A percentile compares a stretch with the other conserved stretches of the same genome.
Conservation (phyloP, 352 stramenopile genomes). For the Phytophthora agathidicida region DNA sequence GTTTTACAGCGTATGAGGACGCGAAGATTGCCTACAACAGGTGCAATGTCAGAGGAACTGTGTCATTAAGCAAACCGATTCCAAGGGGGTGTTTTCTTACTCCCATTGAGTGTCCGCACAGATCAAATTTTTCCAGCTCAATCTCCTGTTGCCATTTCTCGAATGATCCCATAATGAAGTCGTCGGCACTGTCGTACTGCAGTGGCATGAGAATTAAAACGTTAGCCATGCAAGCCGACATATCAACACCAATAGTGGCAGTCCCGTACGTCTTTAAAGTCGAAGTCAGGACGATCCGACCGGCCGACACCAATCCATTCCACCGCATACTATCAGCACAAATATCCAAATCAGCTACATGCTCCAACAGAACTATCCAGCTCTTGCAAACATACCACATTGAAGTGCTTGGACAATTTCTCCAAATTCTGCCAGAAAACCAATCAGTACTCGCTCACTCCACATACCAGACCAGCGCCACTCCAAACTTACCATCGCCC, state of each 20-base stretch:
- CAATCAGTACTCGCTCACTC: neutral
- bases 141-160: constrained; percentile 84
- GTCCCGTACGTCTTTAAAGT: constrained; percentile 62
- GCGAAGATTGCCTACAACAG: constrained; percentile 75
- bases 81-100: constrained; percentile 38
- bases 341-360: neutral
- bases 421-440: constrained; percentile 61
- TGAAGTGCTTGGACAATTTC: constrained; percentile 77
- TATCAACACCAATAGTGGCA: neutral
- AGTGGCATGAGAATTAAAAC: no score
- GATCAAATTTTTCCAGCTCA: constrained; percentile 65
- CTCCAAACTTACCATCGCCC: constrained; percentile 60
- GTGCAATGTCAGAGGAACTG: neutral
- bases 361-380: no score
- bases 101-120: constrained; percentile 86
- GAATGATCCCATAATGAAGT: constrained; percentile 71
- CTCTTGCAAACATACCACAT: constrained; percentile 63
- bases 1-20: constrained; percentile 69
- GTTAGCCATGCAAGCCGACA: neutral
- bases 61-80: neutral
- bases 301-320: constrained; percentile 86
- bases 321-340: constrained; percentile 68
- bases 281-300: constrained; percentile 79
- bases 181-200: constrained; percentile 81
- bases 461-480: no score